Base-by-base conservation (phyloP, 2,329 filamentous ascomycete genomes). In the Dendryphion nanum region DNA sequence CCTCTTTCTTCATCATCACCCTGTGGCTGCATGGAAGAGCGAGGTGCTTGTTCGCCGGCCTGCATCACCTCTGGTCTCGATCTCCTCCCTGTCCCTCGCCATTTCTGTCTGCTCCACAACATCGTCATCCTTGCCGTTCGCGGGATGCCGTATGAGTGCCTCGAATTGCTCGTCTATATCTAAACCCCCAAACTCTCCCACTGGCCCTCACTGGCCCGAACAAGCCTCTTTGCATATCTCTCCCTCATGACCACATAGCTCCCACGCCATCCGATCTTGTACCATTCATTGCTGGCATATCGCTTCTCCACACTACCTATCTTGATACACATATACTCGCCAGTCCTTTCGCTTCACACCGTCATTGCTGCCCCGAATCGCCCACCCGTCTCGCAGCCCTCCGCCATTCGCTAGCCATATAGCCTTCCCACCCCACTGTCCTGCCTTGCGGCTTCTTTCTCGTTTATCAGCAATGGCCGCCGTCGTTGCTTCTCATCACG, bases 401-500 rank as follows among this genome's bases (percentile, higher is more conserved):
- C 46, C 47, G 39, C 38, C 42, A 35, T 37, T 38, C 39, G 29
- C 18, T 40, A 38, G 42, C 41, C 47, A 52, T 47, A 48, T 48
- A 55, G 39, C 35, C 38, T 45, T 34, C 31, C 20, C 35, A 49
- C 42, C 48, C 47, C 48, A 50, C 54, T 41, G 41, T 38, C 38
- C 48, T 35, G 44, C n/a, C 41, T 35, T 34, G 43, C 41, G 49
- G 45, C 43, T 43, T 38, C 19, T 46, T 45, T 50, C 44, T 39
- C 36, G 23, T 48, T 43, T 44, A 45, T 52, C 48, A 48, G 48
- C 50, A 44, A 67, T 67, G 62, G 57, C 64, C 32, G 54, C 61
- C 35, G 61, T 64, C 42, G 53, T 67, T 57, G 62, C 59, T 33
- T 47, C 57, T 45, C 62, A 65, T 14, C 63, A 62, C 40, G 42